Evolutionary conservation across 495 filamentous ascomycete species (phyloP).

Genomic region (Aspergillus carlsbadensis): DNA sequence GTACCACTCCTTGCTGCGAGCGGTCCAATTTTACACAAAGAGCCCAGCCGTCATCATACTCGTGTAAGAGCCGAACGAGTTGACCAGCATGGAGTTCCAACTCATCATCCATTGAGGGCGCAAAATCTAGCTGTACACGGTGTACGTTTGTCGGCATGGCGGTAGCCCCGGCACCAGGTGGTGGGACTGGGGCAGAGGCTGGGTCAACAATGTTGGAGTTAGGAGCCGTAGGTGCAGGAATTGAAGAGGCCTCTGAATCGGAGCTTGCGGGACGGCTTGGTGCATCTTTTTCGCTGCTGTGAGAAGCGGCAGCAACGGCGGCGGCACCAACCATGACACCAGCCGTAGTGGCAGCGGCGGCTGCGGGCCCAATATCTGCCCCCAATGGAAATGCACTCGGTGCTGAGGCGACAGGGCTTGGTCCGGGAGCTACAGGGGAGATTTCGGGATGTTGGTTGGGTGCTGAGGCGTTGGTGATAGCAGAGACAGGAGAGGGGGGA

Average conservation of each 20-base stretch:
- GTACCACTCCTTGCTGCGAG: conserved; percentile 87
- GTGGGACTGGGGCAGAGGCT: conserved; percentile 17
- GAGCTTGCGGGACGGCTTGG: conserved; percentile 20
- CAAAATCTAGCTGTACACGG: conserved; percentile 94
- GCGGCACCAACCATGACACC: conserved; percentile 31
- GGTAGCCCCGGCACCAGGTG: conserved; percentile 38
- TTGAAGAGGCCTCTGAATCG: conserved; percentile 23
- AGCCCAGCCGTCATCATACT: conserved; percentile 99
- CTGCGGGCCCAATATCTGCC: conserved; percentile 23
- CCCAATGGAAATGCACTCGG: conserved; percentile 25
- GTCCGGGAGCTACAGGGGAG: neutral
- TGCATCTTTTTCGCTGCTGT: conserved; percentile 37
- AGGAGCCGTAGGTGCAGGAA: conserved; percentile 29
- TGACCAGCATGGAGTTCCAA: conserved; percentile 75
- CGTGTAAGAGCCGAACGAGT: conserved; percentile 83
- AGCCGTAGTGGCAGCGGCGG: conserved; percentile 41
- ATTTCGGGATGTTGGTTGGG: neutral
- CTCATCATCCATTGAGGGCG: conserved; percentile 89
- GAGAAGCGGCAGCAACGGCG: conserved; percentile 31
- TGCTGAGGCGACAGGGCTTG: conserved; percentile 13
- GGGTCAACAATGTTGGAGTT: conserved; percentile 30
- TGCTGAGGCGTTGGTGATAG: conserved; percentile 1
- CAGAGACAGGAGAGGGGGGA: conserved; percentile 25
- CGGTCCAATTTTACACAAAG: conserved; percentile 90
- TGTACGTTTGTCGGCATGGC: conserved; percentile 61